phyloP scores from a whole-genome alignment of 1,139 yeast genomes.

The Meyerozyma sp. region DNA sequence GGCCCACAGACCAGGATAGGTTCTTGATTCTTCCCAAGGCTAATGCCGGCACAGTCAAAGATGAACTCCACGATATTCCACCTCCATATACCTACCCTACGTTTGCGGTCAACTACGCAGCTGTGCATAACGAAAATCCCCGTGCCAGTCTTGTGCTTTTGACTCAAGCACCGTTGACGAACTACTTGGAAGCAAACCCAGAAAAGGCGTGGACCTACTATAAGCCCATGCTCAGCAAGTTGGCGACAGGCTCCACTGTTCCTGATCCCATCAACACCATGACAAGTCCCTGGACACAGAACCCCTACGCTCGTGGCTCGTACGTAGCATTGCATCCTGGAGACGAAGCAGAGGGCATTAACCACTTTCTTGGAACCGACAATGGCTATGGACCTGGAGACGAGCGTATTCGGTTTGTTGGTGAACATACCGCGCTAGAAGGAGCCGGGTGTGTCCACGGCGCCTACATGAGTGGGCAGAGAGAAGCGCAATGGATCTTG shows the following conservation, averaged over 20 bases:
- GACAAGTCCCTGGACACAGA: conserved; percentile 64
- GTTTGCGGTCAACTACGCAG: conserved; percentile 25
- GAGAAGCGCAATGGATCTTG: conserved; percentile 58
- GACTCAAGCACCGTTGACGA: conserved; percentile 68
- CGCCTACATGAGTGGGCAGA: conserved; percentile 63
- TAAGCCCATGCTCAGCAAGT: conserved; percentile 28
- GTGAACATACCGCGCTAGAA: conserved; percentile 72
- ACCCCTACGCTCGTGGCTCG: conserved; percentile 68
- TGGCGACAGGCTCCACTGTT: conserved; percentile 14
- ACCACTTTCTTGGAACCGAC: conserved; percentile 43
- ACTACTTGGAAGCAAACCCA: conserved; percentile 34
- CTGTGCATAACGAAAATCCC: conserved; percentile 16
- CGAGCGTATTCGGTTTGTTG: conserved; percentile 66
- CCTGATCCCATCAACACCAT: conserved; percentile 48
- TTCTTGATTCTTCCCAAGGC: conserved; percentile 41
- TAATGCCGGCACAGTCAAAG: conserved; percentile 5
- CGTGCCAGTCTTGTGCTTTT: conserved; percentile 57
- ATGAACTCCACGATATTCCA: conserved; percentile 12
- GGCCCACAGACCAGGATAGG: conserved; percentile 55
- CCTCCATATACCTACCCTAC: conserved; percentile 27
- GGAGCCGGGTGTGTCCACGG: conserved; percentile 88
- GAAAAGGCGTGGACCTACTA: conserved; percentile 36
- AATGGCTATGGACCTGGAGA: conserved; percentile 45
- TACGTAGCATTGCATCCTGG: conserved; percentile 65
- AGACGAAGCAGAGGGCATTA: conserved; percentile 62